These are phyloP conservation scores for Sugiyamaella paludigena DNA, from an alignment of 1,139 yeast species.

Conservation along the genomic window DNA sequence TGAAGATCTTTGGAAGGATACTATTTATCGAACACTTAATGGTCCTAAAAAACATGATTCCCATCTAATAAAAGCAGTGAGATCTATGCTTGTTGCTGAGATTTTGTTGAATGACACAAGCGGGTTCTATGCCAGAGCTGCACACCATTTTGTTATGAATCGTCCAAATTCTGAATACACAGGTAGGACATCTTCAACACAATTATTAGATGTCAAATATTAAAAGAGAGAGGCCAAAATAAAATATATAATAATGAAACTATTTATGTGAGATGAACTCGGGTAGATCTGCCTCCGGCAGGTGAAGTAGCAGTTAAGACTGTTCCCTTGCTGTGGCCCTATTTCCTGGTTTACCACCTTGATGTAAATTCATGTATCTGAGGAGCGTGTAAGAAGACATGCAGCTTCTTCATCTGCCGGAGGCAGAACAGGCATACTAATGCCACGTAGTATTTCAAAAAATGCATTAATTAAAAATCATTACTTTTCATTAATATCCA, in stretches of 20 bases:
- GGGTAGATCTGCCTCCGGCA: no score
- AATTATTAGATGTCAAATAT: slow-evolving; percentile 7
- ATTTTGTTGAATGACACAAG: slow-evolving; percentile 19
- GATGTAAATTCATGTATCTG: no score
- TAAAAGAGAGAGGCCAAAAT: background rate
- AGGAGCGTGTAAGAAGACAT: no score
- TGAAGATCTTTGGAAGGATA: slow-evolving; percentile 24
- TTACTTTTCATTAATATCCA: slow-evolving; percentile 26
- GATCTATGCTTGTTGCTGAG: slow-evolving; percentile 31
- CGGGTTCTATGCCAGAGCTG: slow-evolving; percentile 29
- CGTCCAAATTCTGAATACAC: slow-evolving; percentile 15
- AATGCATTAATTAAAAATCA: background rate
- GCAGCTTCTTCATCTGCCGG: no score
- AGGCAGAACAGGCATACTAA: no score
- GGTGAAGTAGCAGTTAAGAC: no score
- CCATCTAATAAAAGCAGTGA: slow-evolving; percentile 30
- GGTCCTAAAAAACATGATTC: slow-evolving; percentile 24
- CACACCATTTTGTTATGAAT: slow-evolving; percentile 21
- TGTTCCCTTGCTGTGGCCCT: no score
- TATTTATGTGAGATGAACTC: no score
- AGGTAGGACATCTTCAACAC: slow-evolving; percentile 12
- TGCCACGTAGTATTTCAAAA: no score
- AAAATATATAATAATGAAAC: no score
- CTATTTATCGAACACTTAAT: slow-evolving; percentile 23
- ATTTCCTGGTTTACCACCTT: no score